Conservation (phyloP, 108 stramenopile genomes). For the Cyclotella sp. region DNA sequence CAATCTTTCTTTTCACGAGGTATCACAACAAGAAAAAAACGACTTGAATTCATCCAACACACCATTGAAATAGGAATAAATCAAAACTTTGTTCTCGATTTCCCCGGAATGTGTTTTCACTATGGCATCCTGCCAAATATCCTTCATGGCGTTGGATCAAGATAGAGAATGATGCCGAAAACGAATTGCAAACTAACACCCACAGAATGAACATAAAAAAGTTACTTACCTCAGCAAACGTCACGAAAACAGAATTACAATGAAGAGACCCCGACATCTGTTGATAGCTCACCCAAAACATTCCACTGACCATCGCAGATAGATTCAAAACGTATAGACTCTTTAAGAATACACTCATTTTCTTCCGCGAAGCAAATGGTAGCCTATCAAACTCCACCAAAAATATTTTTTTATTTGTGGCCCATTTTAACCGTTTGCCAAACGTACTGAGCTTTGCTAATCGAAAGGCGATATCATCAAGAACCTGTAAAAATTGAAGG, state of each 20-base stretch:
- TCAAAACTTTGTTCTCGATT: background rate
- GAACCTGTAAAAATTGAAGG: constrained; percentile 24
- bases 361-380: constrained; percentile 21
- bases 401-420: constrained; percentile 22
- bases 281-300: constrained; percentile 13
- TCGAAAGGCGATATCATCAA: constrained; percentile 33
- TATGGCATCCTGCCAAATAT: constrained; percentile 41
- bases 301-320: constrained; percentile 12
- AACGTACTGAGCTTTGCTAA: constrained; percentile 15
- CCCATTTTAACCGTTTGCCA: constrained; percentile 17
- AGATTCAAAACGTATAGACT: constrained; percentile 41
- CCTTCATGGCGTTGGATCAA: background rate
- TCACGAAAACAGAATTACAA: constrained; percentile 15
- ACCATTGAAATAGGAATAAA: constrained; percentile 50
- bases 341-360: constrained; percentile 29
- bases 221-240: constrained; percentile 7
- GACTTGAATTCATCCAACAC: background rate
- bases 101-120: background rate
- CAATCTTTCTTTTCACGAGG: too few species aligned
- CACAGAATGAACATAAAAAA: background rate
- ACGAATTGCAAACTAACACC: background rate
- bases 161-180: background rate
- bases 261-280: constrained; percentile 22
- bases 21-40: too few species aligned
- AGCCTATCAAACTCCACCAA: constrained; percentile 26